Evolutionary conservation across 352 stramenopile genomes (phyloP).

Genomic region (Pythium sukuiense): DNA sequence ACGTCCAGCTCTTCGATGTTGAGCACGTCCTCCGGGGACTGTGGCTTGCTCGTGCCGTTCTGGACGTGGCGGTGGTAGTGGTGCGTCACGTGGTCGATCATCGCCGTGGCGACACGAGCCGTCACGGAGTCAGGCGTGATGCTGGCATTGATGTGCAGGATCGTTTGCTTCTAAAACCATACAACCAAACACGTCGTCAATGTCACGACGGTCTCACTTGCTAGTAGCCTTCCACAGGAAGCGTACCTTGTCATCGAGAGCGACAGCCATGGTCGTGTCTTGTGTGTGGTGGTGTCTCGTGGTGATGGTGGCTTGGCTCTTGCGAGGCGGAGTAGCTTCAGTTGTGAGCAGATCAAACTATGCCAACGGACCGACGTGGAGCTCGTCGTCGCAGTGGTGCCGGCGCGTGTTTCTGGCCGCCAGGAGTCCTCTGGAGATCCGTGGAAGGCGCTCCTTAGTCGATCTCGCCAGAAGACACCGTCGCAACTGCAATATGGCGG

Average conservation of each 20-base stretch:
- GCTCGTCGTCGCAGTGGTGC: neutral
- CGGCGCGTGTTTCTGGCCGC: conserved; percentile 22
- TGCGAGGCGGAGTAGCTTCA: neutral
- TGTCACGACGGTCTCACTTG: too few species aligned
- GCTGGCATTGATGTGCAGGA: conserved; percentile 78
- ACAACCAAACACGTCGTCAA: too few species aligned
- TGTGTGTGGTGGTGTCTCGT: conserved; percentile 9
- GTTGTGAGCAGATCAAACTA: neutral
- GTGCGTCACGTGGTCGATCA: conserved; percentile 70
- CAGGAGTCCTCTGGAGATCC: neutral
- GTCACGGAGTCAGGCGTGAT: conserved; percentile 75
- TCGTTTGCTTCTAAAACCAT: conserved; percentile 55
- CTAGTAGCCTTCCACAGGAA: too few species aligned
- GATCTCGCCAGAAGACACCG: neutral
- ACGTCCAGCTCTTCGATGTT: conserved; percentile 71
- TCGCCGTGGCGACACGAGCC: conserved; percentile 59
- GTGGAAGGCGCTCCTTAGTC: neutral
- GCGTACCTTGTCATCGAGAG: conserved; percentile 18
- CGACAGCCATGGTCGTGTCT: conserved; percentile 12
- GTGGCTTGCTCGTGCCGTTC: conserved; percentile 24
- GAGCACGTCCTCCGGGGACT: conserved; percentile 51
- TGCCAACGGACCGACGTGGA: neutral
- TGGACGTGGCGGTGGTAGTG: conserved; percentile 65
- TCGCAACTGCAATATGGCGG: conserved; percentile 23
- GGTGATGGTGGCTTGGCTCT: conserved; percentile 3